Percentiles rank a stretch among this genome's conserved stretches.
phyloP scores from a whole-genome alignment of 2,329 filamentous ascomycete genomes.

The Ophiosphaerella herpotricha region DNA sequence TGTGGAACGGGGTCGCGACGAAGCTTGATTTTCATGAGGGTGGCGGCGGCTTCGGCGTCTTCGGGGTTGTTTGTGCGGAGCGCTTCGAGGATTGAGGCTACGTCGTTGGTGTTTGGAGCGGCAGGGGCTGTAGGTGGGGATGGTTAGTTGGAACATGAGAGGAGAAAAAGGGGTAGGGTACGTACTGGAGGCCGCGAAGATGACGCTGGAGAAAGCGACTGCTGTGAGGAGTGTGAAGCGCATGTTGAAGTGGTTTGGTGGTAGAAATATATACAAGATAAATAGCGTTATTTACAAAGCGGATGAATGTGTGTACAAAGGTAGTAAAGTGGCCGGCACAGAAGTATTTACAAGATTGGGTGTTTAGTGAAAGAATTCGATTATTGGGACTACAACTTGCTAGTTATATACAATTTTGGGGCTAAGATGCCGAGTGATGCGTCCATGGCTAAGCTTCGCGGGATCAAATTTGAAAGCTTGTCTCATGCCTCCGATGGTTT shows the following conservation, averaged over 20 bases:
- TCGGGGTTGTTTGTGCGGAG: slow-evolving; percentile 35
- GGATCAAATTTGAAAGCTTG: slow-evolving; percentile 22
- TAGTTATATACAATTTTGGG: not conserved
- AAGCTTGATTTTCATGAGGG: slow-evolving; percentile 33
- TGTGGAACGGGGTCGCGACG: slow-evolving; percentile 23
- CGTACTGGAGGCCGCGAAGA: slow-evolving; percentile 30
- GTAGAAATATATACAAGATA: not conserved
- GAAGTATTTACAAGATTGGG: slow-evolving; percentile 20
- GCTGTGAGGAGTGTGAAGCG: slow-evolving; percentile 32
- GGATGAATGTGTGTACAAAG: slow-evolving; percentile 4
- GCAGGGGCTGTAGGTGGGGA: not conserved
- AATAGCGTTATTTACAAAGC: not conserved
- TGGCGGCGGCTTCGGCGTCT: slow-evolving; percentile 29
- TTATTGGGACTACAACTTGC: not conserved
- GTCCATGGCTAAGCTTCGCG: slow-evolving; percentile 15
- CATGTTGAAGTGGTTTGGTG: slow-evolving; percentile 22
- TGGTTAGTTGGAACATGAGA: slow-evolving; percentile 3
- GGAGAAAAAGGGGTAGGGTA: not conserved
- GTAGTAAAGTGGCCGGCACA: slow-evolving; percentile 37
- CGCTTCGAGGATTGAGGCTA: slow-evolving; percentile 33
- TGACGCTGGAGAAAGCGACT: slow-evolving; percentile 30
- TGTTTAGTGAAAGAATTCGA: slow-evolving; percentile 13
- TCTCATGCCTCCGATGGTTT: slow-evolving; percentile 28
- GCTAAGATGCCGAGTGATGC: too few relatives aligned
- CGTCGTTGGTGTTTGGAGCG: slow-evolving; percentile 23